phyloP scores from a whole-genome alignment of 495 filamentous ascomycete genomes.

The Podospora tetraspora region DNA sequence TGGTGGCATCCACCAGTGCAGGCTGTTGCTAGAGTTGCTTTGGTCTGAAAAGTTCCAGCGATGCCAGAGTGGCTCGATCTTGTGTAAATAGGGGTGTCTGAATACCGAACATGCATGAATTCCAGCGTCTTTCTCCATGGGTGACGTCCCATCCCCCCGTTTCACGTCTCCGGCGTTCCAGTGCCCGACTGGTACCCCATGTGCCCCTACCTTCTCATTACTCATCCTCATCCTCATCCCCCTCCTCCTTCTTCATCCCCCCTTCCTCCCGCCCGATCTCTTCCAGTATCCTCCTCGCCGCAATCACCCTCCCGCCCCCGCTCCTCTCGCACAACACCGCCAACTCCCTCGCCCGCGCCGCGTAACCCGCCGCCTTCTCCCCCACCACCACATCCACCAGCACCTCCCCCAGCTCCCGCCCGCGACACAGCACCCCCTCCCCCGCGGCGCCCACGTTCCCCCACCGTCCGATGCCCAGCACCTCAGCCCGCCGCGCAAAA shows the following conservation, averaged over 20 bases:
- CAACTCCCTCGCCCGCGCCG: conserved; percentile 17
- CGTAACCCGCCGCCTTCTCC: conserved; percentile 14
- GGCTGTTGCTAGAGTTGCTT: background rate
- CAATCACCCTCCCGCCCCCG: conserved; percentile 22
- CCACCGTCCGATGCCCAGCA: conserved; percentile 47
- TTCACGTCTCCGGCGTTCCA: background rate
- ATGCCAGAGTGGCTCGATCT: background rate
- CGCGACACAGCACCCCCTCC: conserved; percentile 11
- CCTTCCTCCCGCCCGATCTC: conserved; percentile 13
- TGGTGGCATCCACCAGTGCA: background rate
- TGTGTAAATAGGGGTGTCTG: background rate
- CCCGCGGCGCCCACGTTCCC: conserved; percentile 44
- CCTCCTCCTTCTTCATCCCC: background rate
- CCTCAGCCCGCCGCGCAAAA: conserved; percentile 47
- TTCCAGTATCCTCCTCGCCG: conserved; percentile 21
- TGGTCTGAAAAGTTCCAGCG: background rate
- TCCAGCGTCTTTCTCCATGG: background rate
- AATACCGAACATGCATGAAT: background rate
- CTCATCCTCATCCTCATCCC: background rate
- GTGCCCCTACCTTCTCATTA: background rate
- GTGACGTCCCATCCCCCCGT: background rate
- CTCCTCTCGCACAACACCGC: conserved; percentile 19
- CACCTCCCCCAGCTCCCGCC: conserved; percentile 16
- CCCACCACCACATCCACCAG: conserved; percentile 25
- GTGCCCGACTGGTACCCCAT: background rate